Evolutionary conservation across 805 yeast species (phyloP), one percentile per base, ranked within the genome.

Genomic region (Brettanomyces naardenensis): DNA sequence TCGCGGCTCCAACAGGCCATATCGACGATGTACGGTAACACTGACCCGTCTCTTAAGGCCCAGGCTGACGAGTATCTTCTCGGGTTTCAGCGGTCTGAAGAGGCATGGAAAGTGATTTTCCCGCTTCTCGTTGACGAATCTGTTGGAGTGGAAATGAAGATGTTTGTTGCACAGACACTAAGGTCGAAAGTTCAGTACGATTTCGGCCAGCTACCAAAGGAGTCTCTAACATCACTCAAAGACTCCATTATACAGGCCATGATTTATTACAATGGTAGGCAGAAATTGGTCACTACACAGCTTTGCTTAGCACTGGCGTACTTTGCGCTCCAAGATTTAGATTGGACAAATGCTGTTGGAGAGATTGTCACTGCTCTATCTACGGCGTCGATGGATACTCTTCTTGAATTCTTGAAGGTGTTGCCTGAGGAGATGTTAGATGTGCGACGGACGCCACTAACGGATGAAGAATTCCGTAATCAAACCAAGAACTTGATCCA

Each of bases 141-240:
- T 7, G 47, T 58, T 15, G 49, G 58, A 5, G 45, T 76, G 31
- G 85, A 81, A 52, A 62, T 82, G 36, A 78, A 78, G 50, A 66
- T 92, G 51, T 92, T 94, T 64, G 81, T 90, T 13, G 82, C 97
- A 0, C 98, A 94, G 57, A 92, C 98, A 1, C 62, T 92, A 44
- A 68, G 96, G 44, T 79, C 89, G 31, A 89, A 80, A 53, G 73
- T 87, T 36, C 82, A 84, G 10, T 89, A 85, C 57, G 97, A 92
- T 59, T 65, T 90, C 46, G 65, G 71, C 37, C 97, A 92, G 59
- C 61, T 92, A 4, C 84, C 87, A 0, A 65, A 60, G 19, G 71
- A 68, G 4, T 66, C 76, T n/a, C 59, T 78, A 36, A 48, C 61
- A 14, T 72, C 69, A n/a, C 68, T 92, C 41, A 85, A 87, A 52